A percentile compares a stretch with the other conserved stretches of the same genome.
Evolutionary conservation across 306 rosid genomes (phyloP).

Genomic region (Prunus campanulata): DNA sequence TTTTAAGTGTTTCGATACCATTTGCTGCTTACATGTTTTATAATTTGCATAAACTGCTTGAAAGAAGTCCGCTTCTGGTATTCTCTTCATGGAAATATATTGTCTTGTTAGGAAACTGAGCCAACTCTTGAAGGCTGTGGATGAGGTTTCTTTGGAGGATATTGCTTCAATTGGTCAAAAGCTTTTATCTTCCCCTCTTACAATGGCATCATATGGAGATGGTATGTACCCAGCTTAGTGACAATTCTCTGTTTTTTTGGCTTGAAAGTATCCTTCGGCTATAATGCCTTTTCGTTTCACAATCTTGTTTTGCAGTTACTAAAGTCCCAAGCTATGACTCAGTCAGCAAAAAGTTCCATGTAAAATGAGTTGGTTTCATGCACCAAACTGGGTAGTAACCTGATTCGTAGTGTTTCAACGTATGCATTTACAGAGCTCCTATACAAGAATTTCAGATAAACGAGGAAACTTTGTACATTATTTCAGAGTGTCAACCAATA

Average conservation of each 20-base stretch:
- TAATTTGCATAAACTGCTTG: not conserved
- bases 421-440: slow-evolving; percentile 22
- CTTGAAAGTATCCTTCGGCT: not conserved
- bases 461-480: slow-evolving; percentile 19
- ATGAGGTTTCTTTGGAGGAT: slow-evolving; percentile 63
- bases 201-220: slow-evolving; percentile 93
- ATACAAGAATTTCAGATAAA: slow-evolving; percentile 30
- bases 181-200: slow-evolving; percentile 84
- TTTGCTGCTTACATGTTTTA: not conserved
- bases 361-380: slow-evolving; percentile 40
- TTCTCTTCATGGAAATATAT: not conserved
- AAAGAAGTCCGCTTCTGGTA: not conserved
- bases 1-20: not conserved
- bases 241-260: not conserved
- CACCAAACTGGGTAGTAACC: slow-evolving; percentile 11
- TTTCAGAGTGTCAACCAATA: slow-evolving; percentile 34
- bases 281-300: slow-evolving; percentile 1
- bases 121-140: slow-evolving; percentile 72
- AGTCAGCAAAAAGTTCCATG: slow-evolving; percentile 65
- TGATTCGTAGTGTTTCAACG: not conserved
- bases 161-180: slow-evolving; percentile 65
- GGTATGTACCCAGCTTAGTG: slow-evolving; percentile 37
- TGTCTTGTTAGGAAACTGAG: slow-evolving; percentile 60
- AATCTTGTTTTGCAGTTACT: slow-evolving; percentile 51
- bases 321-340: slow-evolving; percentile 74